Evolutionary conservation across 2,329 filamentous ascomycete species (phyloP).

Genomic region (Aspergillus fructus): DNA sequence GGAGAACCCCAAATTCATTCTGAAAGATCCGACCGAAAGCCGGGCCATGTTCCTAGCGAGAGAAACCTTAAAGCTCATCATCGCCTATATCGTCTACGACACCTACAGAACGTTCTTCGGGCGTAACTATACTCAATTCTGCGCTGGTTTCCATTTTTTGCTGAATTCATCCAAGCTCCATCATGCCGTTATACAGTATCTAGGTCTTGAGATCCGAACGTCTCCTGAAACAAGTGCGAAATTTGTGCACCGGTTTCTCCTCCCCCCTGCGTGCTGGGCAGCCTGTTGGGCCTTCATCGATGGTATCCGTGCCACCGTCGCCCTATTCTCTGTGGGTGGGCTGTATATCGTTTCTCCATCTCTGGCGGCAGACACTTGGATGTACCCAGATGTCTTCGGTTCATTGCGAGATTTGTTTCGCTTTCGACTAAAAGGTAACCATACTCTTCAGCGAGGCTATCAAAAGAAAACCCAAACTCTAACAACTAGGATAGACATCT

Average conservation of each 20-base stretch:
- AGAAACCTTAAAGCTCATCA: background rate
- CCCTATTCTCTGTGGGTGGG: conserved; percentile 7
- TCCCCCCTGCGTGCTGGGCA: conserved; percentile 15
- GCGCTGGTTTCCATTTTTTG: background rate
- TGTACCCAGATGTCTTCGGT: conserved; percentile 19
- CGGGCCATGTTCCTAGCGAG: conserved; percentile 6
- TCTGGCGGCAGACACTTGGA: conserved; percentile 16
- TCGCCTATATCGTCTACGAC: conserved; percentile 13
- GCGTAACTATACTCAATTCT: conserved; percentile 6
- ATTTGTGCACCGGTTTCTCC: conserved; percentile 6
- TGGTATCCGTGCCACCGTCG: conserved; percentile 10
- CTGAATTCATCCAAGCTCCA: background rate
- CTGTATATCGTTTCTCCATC: conserved; percentile 1
- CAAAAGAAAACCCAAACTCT: background rate
- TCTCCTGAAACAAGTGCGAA: conserved; percentile 3
- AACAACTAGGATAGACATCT: conserved; percentile 12
- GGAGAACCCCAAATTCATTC: background rate
- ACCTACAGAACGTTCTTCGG: conserved; percentile 13
- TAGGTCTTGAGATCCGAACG: background rate
- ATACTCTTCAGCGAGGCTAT: background rate
- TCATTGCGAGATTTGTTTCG: conserved; percentile 12
- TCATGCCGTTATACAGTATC: background rate
- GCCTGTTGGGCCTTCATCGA: conserved; percentile 18
- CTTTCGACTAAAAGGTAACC: conserved; percentile 13
- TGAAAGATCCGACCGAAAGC: background rate